Conservation (phyloP, 2,329 filamentous ascomycete genomes). For the Colletotrichum tropicale region DNA sequence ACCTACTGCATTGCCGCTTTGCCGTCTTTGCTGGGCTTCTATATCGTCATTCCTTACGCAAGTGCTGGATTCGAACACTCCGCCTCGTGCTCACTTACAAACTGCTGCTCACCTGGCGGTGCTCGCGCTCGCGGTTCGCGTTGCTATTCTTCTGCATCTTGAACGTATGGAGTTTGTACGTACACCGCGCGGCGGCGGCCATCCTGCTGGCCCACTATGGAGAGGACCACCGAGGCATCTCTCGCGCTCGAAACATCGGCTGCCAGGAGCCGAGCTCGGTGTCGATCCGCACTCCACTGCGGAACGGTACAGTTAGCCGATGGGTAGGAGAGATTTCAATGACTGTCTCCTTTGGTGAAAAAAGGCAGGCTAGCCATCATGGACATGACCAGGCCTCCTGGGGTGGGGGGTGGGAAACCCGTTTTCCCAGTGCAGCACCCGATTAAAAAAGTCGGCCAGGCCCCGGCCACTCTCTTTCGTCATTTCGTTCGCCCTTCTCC, state of each 20-base stretch:
- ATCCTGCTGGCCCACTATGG: background rate
- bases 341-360: background rate
- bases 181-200: background rate
- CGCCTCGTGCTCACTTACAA: background rate
- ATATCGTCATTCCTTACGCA: background rate
- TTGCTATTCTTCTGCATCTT: background rate
- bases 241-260: constrained; percentile 13
- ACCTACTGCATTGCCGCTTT: background rate
- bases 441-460: constrained; percentile 5
- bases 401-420: background rate
- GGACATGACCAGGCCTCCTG: constrained; percentile 1
- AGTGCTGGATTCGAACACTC: background rate
- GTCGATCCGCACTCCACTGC: constrained; percentile 18
- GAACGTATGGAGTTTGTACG: background rate
- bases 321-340: background rate
- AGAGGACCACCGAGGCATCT: constrained; percentile 8
- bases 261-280: constrained; percentile 14
- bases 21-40: background rate
- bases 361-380: constrained; percentile 6
- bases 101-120: background rate
- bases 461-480: constrained; percentile 7
- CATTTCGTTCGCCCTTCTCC: background rate
- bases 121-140: background rate
- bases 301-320: constrained; percentile 10
- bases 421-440: background rate